These are phyloP conservation scores for Cyphellophora attinorum DNA, from an alignment of 2,329 filamentous ascomycete genomes.

Conservation along the genomic window DNA sequence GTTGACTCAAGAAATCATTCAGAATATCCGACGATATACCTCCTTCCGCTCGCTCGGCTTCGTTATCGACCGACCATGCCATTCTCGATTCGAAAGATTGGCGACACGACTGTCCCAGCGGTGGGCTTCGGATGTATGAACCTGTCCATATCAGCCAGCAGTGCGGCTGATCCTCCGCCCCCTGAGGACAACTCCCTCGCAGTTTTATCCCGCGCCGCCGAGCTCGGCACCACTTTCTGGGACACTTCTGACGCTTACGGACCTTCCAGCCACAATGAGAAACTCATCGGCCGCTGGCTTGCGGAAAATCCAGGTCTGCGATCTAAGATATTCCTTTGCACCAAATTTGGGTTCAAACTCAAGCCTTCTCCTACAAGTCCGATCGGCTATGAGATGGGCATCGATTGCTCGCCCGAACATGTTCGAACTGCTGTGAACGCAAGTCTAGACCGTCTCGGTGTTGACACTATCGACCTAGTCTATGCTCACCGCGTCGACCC, in stretches of 20 bases:
- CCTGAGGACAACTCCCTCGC: too few species aligned
- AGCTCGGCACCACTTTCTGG: constrained; percentile 15
- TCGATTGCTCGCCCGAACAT: constrained; percentile 29
- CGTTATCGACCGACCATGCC: too few species aligned
- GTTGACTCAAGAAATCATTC: too few species aligned
- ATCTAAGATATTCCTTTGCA: constrained; percentile 12
- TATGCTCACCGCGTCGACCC: constrained; percentile 36
- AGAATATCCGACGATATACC: too few species aligned
- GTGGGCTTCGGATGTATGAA: too few species aligned
- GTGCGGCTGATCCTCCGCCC: too few species aligned
- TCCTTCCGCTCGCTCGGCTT: too few species aligned
- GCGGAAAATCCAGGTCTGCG: constrained; percentile 9
- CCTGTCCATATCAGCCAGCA: too few species aligned
- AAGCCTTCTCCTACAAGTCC: too few species aligned
- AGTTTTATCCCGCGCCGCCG: constrained; percentile 19
- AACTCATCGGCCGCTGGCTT: constrained; percentile 21
- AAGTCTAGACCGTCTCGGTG: constrained; percentile 26
- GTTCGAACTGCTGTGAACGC: constrained; percentile 25
- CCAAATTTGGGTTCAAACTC: constrained; percentile 8
- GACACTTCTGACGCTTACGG: constrained; percentile 23
- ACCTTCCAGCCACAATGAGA: constrained; percentile 22
- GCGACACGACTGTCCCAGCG: too few species aligned
- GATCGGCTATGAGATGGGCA: constrained; percentile 9
- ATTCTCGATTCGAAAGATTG: too few species aligned
- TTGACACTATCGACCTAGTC: constrained; percentile 31